Evolutionary conservation across 2,329 filamentous ascomycete genomes (phyloP), one percentile per base, ranked within the genome.

Genomic region (Alternaria sp.): DNA sequence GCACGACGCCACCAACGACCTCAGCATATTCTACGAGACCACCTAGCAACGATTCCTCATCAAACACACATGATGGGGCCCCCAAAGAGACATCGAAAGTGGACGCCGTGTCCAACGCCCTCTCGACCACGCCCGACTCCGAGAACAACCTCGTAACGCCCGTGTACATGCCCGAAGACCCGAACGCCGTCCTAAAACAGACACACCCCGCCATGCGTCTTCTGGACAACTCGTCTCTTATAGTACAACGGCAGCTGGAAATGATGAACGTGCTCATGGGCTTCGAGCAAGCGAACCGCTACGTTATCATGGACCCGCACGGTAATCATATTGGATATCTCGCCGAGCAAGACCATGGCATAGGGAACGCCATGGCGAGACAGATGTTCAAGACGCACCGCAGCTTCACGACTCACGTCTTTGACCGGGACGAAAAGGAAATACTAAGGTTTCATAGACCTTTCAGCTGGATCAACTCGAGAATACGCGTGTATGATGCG

Each of bases 201-300:
- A 82, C 79, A 2, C 88, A 90, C 67, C 88, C 88, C 0, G 87
- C 88, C 1, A 83, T 84, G 58, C 80, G 82, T 8, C 82, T 90
- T 20, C 80, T 90, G 20, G 83, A 85, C 46, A 89, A 90, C 71
- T 89, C 87, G 2, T 85, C 87, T 9, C 80, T 90, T 47, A 85
- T 90, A 7, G 83, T 90, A 10, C 87, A 89, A 68, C 81, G 88
- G 30, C 87, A 90, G 70, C 72, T 90, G 26, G 88, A 90, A 72
- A 84, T 90, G 80, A 88, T 89, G 86, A 90, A 90, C 75, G 82
- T 90, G 10, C 82, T 90, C 71, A 79, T 89, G 75, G 88, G 88
- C 2, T 90, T 90, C 67, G 88, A 90, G 76, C 88, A 90, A 75
- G 88, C 88, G 12, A 90, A 90, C 71, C 84, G 84, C 74, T 90